Evolutionary conservation across 306 rosid genomes (phyloP).

Genomic region (Rubus idaeus): DNA sequence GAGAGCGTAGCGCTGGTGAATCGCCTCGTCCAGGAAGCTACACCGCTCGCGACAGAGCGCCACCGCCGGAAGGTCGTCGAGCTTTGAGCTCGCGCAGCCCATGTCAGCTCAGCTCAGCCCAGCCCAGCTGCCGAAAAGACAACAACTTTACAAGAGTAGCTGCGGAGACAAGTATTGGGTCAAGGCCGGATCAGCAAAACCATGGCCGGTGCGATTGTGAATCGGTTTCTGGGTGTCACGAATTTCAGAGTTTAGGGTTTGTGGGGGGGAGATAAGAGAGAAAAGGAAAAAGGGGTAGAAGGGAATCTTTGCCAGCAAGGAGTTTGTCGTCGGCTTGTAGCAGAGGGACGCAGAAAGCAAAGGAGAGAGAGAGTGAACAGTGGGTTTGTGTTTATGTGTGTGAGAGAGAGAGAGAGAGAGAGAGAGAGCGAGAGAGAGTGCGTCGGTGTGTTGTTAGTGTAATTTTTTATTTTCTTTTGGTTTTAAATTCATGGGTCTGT

Average conservation of each 20-base stretch:
- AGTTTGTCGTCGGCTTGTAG: constrained; percentile 72
- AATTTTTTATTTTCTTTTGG: background rate
- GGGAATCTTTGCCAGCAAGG: constrained; percentile 97
- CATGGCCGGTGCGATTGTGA: constrained; percentile 6
- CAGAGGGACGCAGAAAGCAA: constrained; percentile 29
- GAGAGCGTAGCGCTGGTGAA: constrained; percentile 65
- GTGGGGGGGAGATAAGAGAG: constrained; percentile 7
- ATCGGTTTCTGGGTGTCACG: constrained; percentile 11
- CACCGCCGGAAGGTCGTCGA: constrained; percentile 96
- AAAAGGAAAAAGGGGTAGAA: constrained; percentile 13
- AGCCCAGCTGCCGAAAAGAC: background rate
- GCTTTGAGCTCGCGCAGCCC: constrained; percentile 94
- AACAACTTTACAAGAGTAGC: background rate
- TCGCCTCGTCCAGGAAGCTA: constrained; percentile 70
- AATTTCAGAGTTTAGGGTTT: constrained; percentile 26
- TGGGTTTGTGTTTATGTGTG: constrained; percentile 17
- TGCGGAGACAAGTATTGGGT: constrained; percentile 16
- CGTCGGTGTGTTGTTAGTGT: background rate
- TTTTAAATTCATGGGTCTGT: background rate
- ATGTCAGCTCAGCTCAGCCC: constrained; percentile 20
- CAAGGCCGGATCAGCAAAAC: constrained; percentile 3
- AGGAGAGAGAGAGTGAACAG: constrained; percentile 24
- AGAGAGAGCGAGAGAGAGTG: constrained; percentile 3
- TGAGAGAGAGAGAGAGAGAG: background rate
- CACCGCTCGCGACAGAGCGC: constrained; percentile 76